These are phyloP conservation scores for Chytriomyces sp. DNA, from an alignment of 192 early-diverging fungal species.

Conservation along the genomic window DNA sequence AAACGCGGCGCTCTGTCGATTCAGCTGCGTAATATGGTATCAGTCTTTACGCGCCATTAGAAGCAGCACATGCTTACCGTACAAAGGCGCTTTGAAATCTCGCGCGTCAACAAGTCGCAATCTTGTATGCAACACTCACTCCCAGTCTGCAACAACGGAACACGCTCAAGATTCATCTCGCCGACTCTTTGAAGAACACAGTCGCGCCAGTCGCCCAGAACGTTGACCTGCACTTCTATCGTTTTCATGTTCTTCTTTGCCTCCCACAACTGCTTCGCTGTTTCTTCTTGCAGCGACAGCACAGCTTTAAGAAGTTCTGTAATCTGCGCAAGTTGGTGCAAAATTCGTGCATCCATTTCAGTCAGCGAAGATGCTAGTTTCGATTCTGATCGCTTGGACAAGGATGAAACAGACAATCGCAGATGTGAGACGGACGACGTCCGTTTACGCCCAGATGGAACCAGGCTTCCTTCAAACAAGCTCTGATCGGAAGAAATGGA, in stretches of 20 bases:
- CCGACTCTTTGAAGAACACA: slow-evolving; percentile 37
- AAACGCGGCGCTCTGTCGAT: not conserved
- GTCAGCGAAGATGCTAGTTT: slow-evolving; percentile 2
- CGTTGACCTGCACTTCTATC: slow-evolving; percentile 1
- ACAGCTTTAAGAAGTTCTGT: slow-evolving; percentile 6
- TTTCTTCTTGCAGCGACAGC: slow-evolving; percentile 21
- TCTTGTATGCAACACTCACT: not conserved
- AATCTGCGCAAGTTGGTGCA: slow-evolving; percentile 9
- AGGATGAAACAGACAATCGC: not conserved
- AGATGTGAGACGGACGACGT: slow-evolving; percentile 13
- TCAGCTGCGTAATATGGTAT: not conserved
- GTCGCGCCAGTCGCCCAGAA: slow-evolving; percentile 40
- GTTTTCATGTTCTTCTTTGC: not conserved
- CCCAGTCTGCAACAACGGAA: slow-evolving; percentile 39
- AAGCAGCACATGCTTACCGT: not conserved
- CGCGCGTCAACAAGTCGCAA: not conserved
- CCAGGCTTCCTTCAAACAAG: not conserved
- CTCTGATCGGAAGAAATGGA: not conserved
- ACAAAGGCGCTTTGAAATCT: not conserved
- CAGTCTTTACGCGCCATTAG: not conserved
- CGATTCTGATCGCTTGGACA: not conserved
- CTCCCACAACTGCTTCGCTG: slow-evolving; percentile 11
- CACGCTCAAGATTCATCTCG: slow-evolving; percentile 44
- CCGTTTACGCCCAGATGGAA: not conserved
- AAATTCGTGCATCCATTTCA: slow-evolving; percentile 21